Conservation (phyloP, 805 yeast genomes). For the Metschnikowia amazonensis region DNA sequence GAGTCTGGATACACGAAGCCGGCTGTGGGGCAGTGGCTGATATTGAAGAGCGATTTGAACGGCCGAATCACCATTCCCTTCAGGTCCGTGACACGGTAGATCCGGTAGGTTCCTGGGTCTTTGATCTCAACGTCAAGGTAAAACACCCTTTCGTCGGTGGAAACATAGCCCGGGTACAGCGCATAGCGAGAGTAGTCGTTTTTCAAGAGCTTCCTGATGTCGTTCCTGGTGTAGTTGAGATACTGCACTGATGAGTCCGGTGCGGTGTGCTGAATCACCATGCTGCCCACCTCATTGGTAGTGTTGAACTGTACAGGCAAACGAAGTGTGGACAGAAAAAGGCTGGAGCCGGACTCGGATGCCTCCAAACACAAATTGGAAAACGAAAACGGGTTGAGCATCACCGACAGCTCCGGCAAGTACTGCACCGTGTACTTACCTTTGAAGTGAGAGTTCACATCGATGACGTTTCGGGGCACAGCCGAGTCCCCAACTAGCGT, state of each 20-base stretch:
- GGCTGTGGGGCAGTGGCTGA: slow-evolving; percentile 79
- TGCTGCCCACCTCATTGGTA: slow-evolving; percentile 61
- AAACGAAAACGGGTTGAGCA: slow-evolving; percentile 69
- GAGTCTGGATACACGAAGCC: slow-evolving; percentile 39
- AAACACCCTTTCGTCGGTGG: slow-evolving; percentile 41
- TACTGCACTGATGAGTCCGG: slow-evolving; percentile 47
- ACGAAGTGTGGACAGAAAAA: slow-evolving; percentile 22
- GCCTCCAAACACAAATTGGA: slow-evolving; percentile 55
- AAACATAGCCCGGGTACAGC: slow-evolving; percentile 20
- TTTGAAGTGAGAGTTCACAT: slow-evolving; percentile 63
- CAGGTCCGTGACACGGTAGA: slow-evolving; percentile 62
- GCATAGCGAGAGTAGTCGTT: slow-evolving; percentile 32
- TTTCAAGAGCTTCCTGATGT: slow-evolving; percentile 42
- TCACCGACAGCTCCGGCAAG: slow-evolving; percentile 87
- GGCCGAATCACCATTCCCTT: slow-evolving; percentile 59
- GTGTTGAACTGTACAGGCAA: slow-evolving; percentile 82
- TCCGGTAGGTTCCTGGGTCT: slow-evolving; percentile 73
- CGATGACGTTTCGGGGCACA: slow-evolving; percentile 33
- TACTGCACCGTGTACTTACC: slow-evolving; percentile 85
- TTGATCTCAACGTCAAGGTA: slow-evolving; percentile 63
- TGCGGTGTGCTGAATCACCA: slow-evolving; percentile 62
- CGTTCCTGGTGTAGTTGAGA: slow-evolving; percentile 54
- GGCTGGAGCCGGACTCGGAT: slow-evolving; percentile 19
- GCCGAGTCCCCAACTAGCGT: slow-evolving; percentile 51
- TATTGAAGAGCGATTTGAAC: slow-evolving; percentile 55